Base-by-base conservation (phyloP, 176 grass and related monocot species). In the Ampelocalamus luodianensis region DNA sequence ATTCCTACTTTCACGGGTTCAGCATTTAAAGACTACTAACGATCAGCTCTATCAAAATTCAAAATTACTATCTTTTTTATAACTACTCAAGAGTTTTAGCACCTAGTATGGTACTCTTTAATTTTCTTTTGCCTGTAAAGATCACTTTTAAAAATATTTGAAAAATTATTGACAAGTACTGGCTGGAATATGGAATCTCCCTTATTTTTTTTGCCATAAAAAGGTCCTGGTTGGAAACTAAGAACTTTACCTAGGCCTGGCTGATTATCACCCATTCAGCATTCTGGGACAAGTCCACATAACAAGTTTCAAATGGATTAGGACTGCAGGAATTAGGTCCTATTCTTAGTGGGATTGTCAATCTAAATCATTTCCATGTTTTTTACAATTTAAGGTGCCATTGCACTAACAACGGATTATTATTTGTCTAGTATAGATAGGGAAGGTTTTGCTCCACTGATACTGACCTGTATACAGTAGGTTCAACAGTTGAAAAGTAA, bases 351-450 rank as follows among this genome's bases (percentile, higher is more conserved):
- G n/a, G n/a, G n/a, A 27, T 27, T 48, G 68, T 48, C 43, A 49
- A 72, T 69, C 27, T 50, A 51, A 85, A 58, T 78, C 6, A 26
- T 20, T 85, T 85, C 56, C 51, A 55, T 15, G 26, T 27, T 64
- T 32, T 64, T 64, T 32, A 64, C 26, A 64, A 64, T 27, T 13
- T 32, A 48, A 72, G 69, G 14, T 48, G 42, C 3, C 14, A 5
- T 46, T 48, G 44, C 69, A 72, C 69, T 64, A 64, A 72, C 14
- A 46, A 13, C 13, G 26, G 43, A 72, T 49, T 29, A 72, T 23
- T 27, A 72, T 26, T 6, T 72, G 16, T 60, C 0, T 66, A 48
- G 5, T 29, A 79, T 13, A 79, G 29, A 49, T 44, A 67, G 20
- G 29, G 11, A 38, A 40, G 38, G 0, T 46, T 29, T 81, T 29